Evolutionary conservation across 306 rosid species (phyloP).

Genomic region (Inga leiocalycina): DNA sequence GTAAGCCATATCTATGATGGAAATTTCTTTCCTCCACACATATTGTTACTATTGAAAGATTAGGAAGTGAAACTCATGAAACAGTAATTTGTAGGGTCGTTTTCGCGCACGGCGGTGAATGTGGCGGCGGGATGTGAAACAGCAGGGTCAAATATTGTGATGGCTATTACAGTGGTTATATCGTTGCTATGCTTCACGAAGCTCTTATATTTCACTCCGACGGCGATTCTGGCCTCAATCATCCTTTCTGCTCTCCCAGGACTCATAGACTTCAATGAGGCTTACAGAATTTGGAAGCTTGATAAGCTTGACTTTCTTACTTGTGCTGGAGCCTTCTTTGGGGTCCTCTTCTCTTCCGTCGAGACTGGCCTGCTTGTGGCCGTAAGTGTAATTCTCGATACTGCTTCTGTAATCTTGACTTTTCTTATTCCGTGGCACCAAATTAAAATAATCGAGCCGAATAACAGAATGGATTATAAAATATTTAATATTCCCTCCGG

Average conservation of each 20-base stretch:
- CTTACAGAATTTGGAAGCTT: slow-evolving; percentile 61
- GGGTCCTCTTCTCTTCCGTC: slow-evolving; percentile 54
- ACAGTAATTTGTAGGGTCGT: slow-evolving; percentile 47
- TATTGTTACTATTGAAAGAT: not conserved
- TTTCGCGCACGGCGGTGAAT: slow-evolving; percentile 71
- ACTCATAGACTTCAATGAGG: slow-evolving; percentile 50
- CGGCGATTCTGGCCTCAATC: slow-evolving; percentile 64
- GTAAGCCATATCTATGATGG: slow-evolving; percentile 24
- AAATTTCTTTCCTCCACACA: not conserved
- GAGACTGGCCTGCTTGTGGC: slow-evolving; percentile 64
- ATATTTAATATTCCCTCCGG: too few relatives aligned
- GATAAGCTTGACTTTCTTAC: slow-evolving; percentile 69
- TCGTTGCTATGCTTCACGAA: slow-evolving; percentile 54
- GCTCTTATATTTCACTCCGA: slow-evolving; percentile 69
- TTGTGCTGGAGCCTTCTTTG: slow-evolving; percentile 58
- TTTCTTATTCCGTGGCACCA: not conserved
- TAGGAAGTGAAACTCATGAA: not conserved
- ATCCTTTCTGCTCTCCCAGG: slow-evolving; percentile 74
- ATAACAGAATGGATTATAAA: not conserved
- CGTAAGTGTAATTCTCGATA: slow-evolving; percentile 33
- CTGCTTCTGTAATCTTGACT: not conserved
- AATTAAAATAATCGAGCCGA: not conserved
- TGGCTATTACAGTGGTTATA: slow-evolving; percentile 61
- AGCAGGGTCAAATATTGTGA: slow-evolving; percentile 58
- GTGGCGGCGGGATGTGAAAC: slow-evolving; percentile 66